phyloP scores from a whole-genome alignment of 2,329 filamentous ascomycete genomes.

The Hypoxylon sp. region DNA sequence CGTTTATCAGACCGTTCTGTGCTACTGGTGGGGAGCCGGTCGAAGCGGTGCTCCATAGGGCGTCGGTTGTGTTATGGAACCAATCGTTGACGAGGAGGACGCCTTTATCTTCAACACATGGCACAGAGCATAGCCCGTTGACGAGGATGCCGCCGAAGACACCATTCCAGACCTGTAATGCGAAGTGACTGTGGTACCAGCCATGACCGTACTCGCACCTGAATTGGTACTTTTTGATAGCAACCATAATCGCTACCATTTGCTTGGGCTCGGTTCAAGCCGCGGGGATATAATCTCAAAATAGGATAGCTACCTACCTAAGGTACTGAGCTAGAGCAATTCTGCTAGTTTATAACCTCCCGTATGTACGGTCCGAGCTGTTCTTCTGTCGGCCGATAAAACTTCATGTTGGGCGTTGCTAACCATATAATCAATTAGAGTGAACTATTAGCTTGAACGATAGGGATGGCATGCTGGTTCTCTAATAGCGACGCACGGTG shows the following conservation, averaged over 20 bases:
- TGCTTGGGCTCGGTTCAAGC: constrained; percentile 12
- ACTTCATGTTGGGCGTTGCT: not conserved
- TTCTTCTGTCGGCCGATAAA: constrained; percentile 6
- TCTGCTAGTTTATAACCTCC: not conserved
- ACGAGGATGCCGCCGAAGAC: constrained; percentile 69
- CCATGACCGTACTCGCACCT: constrained; percentile 53
- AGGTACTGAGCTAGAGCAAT: constrained; percentile 5
- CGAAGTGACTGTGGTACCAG: constrained; percentile 74
- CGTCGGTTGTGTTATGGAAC: constrained; percentile 61
- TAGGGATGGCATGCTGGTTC: not conserved
- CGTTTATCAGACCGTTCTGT: constrained; percentile 58
- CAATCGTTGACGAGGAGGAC: constrained; percentile 70
- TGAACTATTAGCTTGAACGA: constrained; percentile 6
- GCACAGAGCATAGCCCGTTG: constrained; percentile 67
- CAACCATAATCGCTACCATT: constrained; percentile 10
- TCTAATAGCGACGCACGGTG: not conserved
- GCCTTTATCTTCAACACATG: constrained; percentile 74
- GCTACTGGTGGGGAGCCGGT: constrained; percentile 53
- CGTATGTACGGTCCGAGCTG: not conserved
- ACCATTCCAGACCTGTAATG: constrained; percentile 54
- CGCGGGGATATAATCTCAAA: constrained; percentile 14
- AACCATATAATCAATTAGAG: not conserved
- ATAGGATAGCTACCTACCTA: constrained; percentile 20
- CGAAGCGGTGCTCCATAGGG: constrained; percentile 51
- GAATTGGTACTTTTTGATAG: constrained; percentile 18